These are phyloP conservation scores for Cystobasidium sp. DNA, from an alignment of 1,284 basidiomycete genomes.

Conservation along the genomic window DNA sequence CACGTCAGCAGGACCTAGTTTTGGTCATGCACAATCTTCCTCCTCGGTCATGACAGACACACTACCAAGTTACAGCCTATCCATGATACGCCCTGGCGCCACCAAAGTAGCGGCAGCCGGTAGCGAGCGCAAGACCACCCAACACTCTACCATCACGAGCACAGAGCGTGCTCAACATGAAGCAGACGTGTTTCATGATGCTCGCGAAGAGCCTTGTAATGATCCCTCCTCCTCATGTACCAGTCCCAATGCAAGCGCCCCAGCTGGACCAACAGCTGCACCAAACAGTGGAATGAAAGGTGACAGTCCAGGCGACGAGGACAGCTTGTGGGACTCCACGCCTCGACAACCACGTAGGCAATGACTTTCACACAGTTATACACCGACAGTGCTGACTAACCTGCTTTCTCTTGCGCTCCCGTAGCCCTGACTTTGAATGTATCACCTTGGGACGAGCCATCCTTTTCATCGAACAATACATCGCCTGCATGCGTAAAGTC, in stretches of 20 bases:
- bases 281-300: neutral
- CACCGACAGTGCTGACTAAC: neutral
- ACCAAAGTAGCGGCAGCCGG: neutral
- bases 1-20: too few species aligned
- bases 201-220: neutral
- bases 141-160: neutral
- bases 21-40: too few species aligned
- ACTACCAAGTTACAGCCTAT: too few species aligned
- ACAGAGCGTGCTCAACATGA: neutral
- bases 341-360: neutral
- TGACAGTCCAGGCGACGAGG: neutral
- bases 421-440: neutral
- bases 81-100: too few species aligned
- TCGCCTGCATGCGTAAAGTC: neutral
- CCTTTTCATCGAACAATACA: neutral
- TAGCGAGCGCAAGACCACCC: neutral
- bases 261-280: neutral
- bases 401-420: neutral
- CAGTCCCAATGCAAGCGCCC: neutral
- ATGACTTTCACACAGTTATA: neutral
- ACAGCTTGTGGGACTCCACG: neutral
- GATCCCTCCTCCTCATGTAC: neutral
- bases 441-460: constrained; percentile 4
- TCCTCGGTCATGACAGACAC: too few species aligned
- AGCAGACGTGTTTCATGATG: neutral